Evolutionary conservation across 345 rosid species (phyloP).

Genomic region (Nephelium lappaceum): DNA sequence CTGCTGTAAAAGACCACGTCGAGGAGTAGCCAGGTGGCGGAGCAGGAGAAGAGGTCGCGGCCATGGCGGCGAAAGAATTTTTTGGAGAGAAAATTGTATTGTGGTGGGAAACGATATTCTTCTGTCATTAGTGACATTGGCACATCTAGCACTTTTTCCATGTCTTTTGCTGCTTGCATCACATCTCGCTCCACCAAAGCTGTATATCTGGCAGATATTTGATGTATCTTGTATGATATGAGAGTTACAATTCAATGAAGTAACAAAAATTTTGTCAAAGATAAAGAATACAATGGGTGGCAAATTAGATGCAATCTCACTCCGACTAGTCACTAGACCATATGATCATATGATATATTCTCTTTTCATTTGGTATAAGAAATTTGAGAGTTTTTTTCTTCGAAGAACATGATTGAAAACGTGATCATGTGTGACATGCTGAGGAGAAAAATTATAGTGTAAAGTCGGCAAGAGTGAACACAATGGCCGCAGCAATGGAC

Average conservation of each 20-base stretch:
- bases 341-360: too few species aligned
- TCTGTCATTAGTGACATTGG: conserved; percentile 49
- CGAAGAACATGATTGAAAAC: not conserved
- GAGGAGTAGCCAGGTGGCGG: conserved; percentile 64
- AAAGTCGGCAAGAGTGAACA: not conserved
- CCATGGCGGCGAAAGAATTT: conserved; percentile 67
- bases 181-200: conserved; percentile 73
- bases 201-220: conserved; percentile 50
- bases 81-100: conserved; percentile 45
- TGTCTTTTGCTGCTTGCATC: conserved; percentile 68
- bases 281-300: too few species aligned
- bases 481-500: not conserved
- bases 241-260: too few species aligned
- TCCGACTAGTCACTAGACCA: too few species aligned
- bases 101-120: conserved; percentile 34
- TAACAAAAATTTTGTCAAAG: not conserved
- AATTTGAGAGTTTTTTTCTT: too few species aligned
- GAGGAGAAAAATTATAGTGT: too few species aligned
- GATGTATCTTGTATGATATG: too few species aligned
- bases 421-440: not conserved
- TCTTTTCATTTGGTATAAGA: too few species aligned
- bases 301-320: too few species aligned
- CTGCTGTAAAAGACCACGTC: conserved; percentile 70
- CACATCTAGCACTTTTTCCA: conserved; percentile 57
- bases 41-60: conserved; percentile 59